These are phyloP conservation scores for Murraya koenigii DNA, from an alignment of 345 rosid species.

Conservation along the genomic window DNA sequence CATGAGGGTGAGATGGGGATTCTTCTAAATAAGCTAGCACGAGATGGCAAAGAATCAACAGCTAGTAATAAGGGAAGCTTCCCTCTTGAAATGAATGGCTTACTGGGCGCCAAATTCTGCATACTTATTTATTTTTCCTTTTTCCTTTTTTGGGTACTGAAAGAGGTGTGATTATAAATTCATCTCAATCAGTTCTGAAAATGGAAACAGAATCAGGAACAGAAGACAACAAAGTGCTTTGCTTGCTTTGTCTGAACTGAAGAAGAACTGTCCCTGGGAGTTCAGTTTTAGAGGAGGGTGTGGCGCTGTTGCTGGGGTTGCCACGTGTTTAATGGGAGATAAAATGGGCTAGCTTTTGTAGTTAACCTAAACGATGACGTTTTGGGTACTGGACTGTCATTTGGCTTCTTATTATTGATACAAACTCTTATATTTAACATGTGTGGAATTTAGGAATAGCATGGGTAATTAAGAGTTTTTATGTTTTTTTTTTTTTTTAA, in stretches of 20 bases:
- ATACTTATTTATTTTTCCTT: slow-evolving; percentile 15
- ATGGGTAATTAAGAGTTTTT: too few species aligned
- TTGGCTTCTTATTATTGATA: background rate
- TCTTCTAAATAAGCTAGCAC: slow-evolving; percentile 33
- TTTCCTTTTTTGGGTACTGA: background rate
- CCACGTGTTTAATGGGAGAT: slow-evolving; percentile 23
- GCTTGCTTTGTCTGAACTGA: background rate
- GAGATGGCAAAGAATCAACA: slow-evolving; percentile 54
- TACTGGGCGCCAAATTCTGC: slow-evolving; percentile 40
- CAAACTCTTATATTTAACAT: background rate
- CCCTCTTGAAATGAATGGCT: slow-evolving; percentile 37
- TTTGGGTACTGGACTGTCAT: too few species aligned
- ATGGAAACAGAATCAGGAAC: background rate
- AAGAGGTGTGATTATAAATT: slow-evolving; percentile 11
- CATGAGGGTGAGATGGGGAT: slow-evolving; percentile 38
- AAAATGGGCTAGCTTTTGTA: background rate
- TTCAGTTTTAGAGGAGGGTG: background rate
- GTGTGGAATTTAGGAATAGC: background rate
- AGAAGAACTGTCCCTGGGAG: background rate
- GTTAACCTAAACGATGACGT: slow-evolving; percentile 2
- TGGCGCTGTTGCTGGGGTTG: slow-evolving; percentile 3
- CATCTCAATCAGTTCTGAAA: slow-evolving; percentile 21
- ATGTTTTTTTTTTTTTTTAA: too few species aligned
- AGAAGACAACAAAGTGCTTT: background rate
- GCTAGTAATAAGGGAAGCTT: slow-evolving; percentile 48